phyloP scores from a whole-genome alignment of 768 basidiomycete species.

The Pleurotus pulmonarius region DNA sequence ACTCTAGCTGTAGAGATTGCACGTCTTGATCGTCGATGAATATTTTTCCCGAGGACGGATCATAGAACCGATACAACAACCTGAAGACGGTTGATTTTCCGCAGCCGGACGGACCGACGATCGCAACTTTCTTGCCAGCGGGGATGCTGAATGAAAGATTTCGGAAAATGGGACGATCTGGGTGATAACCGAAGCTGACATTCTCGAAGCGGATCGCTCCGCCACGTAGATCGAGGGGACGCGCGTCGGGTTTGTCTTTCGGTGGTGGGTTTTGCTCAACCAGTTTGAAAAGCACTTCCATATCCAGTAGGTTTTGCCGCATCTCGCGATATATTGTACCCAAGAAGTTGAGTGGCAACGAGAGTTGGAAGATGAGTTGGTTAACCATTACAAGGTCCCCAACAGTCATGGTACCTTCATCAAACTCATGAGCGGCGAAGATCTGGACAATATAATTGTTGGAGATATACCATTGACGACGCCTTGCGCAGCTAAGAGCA shows the following conservation, averaged over 20 bases:
- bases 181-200: slow-evolving; percentile 88
- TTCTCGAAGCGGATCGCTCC: slow-evolving; percentile 93
- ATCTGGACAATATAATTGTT: no score
- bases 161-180: slow-evolving; percentile 88
- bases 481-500: slow-evolving; percentile 96
- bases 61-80: slow-evolving; percentile 92
- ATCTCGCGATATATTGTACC: slow-evolving; percentile 97
- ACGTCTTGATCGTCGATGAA: slow-evolving; percentile 88
- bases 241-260: slow-evolving; percentile 70
- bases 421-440: not conserved
- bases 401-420: slow-evolving; percentile 90
- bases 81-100: slow-evolving; percentile 98
- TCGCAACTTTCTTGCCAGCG: slow-evolving; percentile 94
- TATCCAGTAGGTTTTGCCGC: slow-evolving; percentile 92
- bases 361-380: slow-evolving; percentile 96
- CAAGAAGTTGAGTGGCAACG: slow-evolving; percentile 93
- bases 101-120: slow-evolving; percentile 95
- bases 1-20: slow-evolving; percentile 62
- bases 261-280: slow-evolving; percentile 76
- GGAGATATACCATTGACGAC: slow-evolving; percentile 70
- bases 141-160: slow-evolving; percentile 88
- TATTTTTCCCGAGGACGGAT: slow-evolving; percentile 78
- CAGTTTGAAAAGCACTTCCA: slow-evolving; percentile 93
- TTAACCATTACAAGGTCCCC: slow-evolving; percentile 99
- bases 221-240: slow-evolving; percentile 65